Evolutionary conservation across 441 rosid genomes (phyloP), one percentile per base, ranked within the genome.

Genomic region (Iberis amara): DNA sequence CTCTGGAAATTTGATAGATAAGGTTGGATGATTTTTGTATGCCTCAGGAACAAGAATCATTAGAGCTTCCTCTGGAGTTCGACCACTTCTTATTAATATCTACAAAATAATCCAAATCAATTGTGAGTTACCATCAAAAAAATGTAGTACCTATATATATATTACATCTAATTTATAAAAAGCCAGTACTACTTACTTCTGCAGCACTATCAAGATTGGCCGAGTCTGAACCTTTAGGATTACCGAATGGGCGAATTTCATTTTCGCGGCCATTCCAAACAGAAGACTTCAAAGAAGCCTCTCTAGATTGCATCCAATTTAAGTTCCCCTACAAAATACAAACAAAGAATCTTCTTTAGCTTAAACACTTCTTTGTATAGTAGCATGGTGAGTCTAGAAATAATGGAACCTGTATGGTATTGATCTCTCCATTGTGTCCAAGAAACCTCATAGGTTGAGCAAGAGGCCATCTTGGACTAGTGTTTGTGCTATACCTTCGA

Each of bases 401-500:
- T 14, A 67, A 10, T 50, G 28, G 46, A 62, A 82, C 99, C 94
- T 94, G 99, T 55, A 94, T 81, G 59, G 99, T 94, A 64, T 94
- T 94, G 75, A 94, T 94, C 80, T 94, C 99, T 49, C 99, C 99
- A 57, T 94, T 94, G 67, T 94, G 99, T 73, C 99, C 99, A 73
- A 94, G 97, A 69, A 94, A 89, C 74, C 99, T 83, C 97, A 94
- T 94, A 12, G 99, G 99, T 68, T 94, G 99, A 65, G 99, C 99
- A 71, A 94, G 90, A 65, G 96, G 97, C 99, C 99, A 94, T 57
- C 89, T 86, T 11, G 99, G 99, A 75, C 94, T 94, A 44, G 99
- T 94, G 70, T 94, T 94, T 68, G 99, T 94, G 65, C 99, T 94
- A 64, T 74, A 94, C 76, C 97, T 80, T 61, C 97, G 78, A 65